Conservation (phyloP, 164 flowering plant species). For the Aristolochia californica region DNA sequence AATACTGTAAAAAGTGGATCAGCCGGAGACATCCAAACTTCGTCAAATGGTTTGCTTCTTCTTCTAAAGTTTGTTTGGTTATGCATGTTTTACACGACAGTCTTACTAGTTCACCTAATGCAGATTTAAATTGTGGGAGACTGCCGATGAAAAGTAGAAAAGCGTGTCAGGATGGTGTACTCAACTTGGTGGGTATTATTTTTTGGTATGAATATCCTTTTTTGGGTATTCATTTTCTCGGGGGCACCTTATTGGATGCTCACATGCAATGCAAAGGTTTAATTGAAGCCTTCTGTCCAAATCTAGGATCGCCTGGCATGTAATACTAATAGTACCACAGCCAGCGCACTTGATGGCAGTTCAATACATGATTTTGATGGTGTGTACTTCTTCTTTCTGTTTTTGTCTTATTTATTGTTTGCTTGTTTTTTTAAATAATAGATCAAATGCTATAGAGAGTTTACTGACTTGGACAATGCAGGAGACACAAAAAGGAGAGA, state of each 20-base stretch:
- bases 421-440: too few species aligned
- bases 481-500: conserved; percentile 32
- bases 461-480: conserved; percentile 17
- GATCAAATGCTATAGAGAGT: not conserved
- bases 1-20: conserved; percentile 15
- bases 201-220: not conserved
- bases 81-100: too few species aligned
- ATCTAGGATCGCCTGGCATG: conserved; percentile 21
- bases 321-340: conserved; percentile 9
- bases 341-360: conserved; percentile 13
- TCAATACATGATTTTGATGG: conserved; percentile 52
- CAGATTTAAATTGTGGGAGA: conserved; percentile 33
- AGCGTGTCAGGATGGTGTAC: conserved; percentile 11
- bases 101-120: not conserved
- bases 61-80: not conserved
- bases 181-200: conserved; percentile 21
- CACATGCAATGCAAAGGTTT: conserved; percentile 1
- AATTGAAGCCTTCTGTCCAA: conserved; percentile 4
- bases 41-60: conserved; percentile 31
- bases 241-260: not conserved
- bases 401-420: not conserved
- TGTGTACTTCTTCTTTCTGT: conserved; percentile 16
- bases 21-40: conserved; percentile 18
- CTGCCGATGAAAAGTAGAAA: conserved; percentile 15
- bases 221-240: not conserved